A percentile compares a stretch with the other conserved stretches of the same genome.
phyloP scores from a whole-genome alignment of 2,329 filamentous ascomycete genomes.

The Trichoderma sp. region DNA sequence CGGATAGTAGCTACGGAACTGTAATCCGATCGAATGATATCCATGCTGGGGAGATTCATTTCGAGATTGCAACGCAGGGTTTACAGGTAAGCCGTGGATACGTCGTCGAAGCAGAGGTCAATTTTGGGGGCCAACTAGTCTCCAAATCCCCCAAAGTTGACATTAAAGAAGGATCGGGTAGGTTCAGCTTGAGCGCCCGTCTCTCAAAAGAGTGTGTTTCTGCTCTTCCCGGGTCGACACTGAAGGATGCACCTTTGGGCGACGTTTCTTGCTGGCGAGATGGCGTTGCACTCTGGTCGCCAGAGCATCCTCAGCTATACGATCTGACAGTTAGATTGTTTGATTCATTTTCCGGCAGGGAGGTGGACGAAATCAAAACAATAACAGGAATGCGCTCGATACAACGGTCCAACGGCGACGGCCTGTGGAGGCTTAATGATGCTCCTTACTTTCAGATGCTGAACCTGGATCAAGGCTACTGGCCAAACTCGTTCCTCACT shows the following conservation, averaged over 20 bases:
- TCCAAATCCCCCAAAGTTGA: conserved; percentile 33
- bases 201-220: conserved; percentile 43
- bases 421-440: conserved; percentile 58
- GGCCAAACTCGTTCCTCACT: conserved; percentile 60
- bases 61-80: conserved; percentile 49
- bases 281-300: conserved; percentile 61
- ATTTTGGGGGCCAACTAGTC: conserved; percentile 48
- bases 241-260: conserved; percentile 34
- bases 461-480: conserved; percentile 62
- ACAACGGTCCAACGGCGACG: conserved; percentile 57
- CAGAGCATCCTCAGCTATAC: conserved; percentile 57
- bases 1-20: conserved; percentile 57
- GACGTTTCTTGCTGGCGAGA: conserved; percentile 48
- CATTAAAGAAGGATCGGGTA: not conserved
- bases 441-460: conserved; percentile 60
- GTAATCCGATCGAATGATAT: conserved; percentile 56
- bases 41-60: conserved; percentile 49
- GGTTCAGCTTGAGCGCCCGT: conserved; percentile 26
- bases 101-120: conserved; percentile 53
- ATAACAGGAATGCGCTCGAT: conserved; percentile 61
- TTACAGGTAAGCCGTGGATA: conserved; percentile 46
- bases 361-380: conserved; percentile 57
- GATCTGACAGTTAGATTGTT: conserved; percentile 53
- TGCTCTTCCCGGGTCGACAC: conserved; percentile 38
- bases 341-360: conserved; percentile 36